A percentile compares a stretch with the other conserved stretches of the same genome.
These are phyloP conservation scores for Russula olivacea DNA, from an alignment of 768 basidiomycete genomes.

Conservation along the genomic window DNA sequence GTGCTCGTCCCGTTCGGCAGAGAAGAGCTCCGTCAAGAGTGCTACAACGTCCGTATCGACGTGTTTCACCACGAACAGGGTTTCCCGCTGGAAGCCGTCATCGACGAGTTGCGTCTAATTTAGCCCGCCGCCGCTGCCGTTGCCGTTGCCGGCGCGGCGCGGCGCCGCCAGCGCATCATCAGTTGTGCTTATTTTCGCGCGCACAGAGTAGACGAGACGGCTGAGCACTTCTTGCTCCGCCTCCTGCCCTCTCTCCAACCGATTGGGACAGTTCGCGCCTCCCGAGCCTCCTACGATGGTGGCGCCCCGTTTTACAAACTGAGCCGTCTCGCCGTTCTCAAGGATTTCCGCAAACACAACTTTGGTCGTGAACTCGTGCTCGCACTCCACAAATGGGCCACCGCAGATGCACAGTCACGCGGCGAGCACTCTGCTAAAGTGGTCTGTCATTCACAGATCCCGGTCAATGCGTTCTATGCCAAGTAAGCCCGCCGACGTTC, in stretches of 20 bases:
- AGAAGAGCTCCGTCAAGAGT: constrained; percentile 53
- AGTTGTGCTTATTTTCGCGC: constrained; percentile 14
- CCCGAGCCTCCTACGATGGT: constrained; percentile 22
- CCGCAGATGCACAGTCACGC: constrained; percentile 33
- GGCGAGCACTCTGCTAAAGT: constrained; percentile 38
- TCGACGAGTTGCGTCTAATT: constrained; percentile 54
- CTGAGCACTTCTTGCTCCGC: constrained; percentile 69
- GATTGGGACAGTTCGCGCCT: constrained; percentile 63
- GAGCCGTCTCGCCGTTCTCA: constrained; percentile 61
- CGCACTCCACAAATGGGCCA: constrained; percentile 55
- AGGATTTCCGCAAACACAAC: constrained; percentile 53
- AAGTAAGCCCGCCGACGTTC: constrained; percentile 52
- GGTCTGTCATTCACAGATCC: constrained; percentile 65
- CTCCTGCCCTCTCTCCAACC: constrained; percentile 54
- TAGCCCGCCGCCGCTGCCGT: constrained; percentile 14
- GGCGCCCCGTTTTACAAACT: constrained; percentile 59
- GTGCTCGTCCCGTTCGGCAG: constrained; percentile 40
- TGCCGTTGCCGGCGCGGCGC: too few relatives aligned
- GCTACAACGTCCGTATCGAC: constrained; percentile 52
- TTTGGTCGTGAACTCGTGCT: constrained; percentile 65
- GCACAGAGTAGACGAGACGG: constrained; percentile 52
- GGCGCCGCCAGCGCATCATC: too few relatives aligned
- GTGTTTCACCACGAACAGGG: constrained; percentile 64
- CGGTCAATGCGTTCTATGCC: constrained; percentile 66
- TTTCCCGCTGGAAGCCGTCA: constrained; percentile 68